These are phyloP conservation scores for Caryopteris hybrid DNA, from an alignment of 305 asterid genomes.

Conservation along the genomic window DNA sequence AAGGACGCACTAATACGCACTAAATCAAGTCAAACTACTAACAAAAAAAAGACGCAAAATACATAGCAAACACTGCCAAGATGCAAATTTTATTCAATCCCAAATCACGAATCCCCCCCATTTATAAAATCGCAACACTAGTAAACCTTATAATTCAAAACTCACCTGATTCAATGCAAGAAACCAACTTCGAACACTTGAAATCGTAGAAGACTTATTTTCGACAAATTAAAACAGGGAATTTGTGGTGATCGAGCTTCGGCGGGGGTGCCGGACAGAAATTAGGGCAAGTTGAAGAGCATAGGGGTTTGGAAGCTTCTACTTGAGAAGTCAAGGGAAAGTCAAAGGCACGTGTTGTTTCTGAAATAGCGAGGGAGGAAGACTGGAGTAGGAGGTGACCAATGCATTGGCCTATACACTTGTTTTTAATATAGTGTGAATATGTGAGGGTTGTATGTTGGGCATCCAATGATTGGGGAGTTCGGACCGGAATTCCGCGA, in stretches of 20 bases:
- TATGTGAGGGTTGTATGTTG: neutral
- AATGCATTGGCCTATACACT: neutral
- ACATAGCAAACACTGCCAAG: slow-evolving; percentile 5
- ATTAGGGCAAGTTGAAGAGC: slow-evolving; percentile 31
- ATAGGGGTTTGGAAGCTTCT: slow-evolving; percentile 35
- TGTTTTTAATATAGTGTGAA: neutral
- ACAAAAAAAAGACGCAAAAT: neutral
- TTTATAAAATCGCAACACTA: slow-evolving; percentile 16
- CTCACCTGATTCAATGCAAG: slow-evolving; percentile 27
- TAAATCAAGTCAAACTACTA: neutral
- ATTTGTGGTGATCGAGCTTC: slow-evolving; percentile 25
- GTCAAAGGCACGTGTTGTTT: slow-evolving; percentile 44
- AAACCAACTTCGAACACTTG: neutral
- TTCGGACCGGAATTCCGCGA: neutral
- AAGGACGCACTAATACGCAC: neutral
- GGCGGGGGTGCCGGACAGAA: slow-evolving; percentile 13
- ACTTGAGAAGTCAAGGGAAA: slow-evolving; percentile 30
- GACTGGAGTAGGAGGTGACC: neutral
- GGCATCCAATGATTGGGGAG: neutral
- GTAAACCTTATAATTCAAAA: slow-evolving; percentile 6
- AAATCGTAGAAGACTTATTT: neutral
- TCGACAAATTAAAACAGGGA: neutral
- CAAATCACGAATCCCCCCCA: slow-evolving; percentile 1
- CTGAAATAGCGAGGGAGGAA: slow-evolving; percentile 5
- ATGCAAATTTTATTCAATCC: slow-evolving; percentile 19